Conservation (phyloP, 192 early-diverging fungal genomes). For the Coemansia sp. region DNA sequence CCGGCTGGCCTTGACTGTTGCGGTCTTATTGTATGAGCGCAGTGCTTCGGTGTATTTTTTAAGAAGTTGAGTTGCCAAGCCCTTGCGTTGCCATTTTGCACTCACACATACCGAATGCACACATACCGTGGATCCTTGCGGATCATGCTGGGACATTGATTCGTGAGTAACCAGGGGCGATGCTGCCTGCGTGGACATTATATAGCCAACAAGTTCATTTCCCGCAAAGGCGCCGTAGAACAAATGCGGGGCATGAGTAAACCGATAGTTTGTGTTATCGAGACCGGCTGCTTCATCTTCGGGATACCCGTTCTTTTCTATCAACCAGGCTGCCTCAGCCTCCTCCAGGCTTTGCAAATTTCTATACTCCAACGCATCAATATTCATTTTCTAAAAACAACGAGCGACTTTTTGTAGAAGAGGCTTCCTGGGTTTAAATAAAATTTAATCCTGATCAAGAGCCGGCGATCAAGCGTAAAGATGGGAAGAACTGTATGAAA, state of each 20-base stretch:
- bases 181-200: constrained; percentile 57
- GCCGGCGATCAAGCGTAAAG: not conserved
- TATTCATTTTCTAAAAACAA: not conserved
- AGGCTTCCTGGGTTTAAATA: not conserved
- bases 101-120: constrained; percentile 67
- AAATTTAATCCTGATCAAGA: constrained; percentile 1
- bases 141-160: constrained; percentile 65
- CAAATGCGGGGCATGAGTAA: constrained; percentile 24
- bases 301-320: constrained; percentile 29
- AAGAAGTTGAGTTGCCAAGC: constrained; percentile 58
- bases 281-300: constrained; percentile 41
- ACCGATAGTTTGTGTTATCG: constrained; percentile 33
- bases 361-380: not conserved
- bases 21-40: constrained; percentile 19
- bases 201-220: constrained; percentile 55
- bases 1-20: constrained; percentile 32
- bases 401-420: not conserved
- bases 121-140: constrained; percentile 60
- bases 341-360: constrained; percentile 7
- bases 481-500: too few species aligned
- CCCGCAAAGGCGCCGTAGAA: constrained; percentile 41
- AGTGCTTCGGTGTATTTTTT: constrained; percentile 49
- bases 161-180: constrained; percentile 56
- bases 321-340: constrained; percentile 12
- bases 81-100: constrained; percentile 50